These are phyloP conservation scores for Acer campestre DNA, from an alignment of 345 rosid genomes.

Conservation along the genomic window DNA sequence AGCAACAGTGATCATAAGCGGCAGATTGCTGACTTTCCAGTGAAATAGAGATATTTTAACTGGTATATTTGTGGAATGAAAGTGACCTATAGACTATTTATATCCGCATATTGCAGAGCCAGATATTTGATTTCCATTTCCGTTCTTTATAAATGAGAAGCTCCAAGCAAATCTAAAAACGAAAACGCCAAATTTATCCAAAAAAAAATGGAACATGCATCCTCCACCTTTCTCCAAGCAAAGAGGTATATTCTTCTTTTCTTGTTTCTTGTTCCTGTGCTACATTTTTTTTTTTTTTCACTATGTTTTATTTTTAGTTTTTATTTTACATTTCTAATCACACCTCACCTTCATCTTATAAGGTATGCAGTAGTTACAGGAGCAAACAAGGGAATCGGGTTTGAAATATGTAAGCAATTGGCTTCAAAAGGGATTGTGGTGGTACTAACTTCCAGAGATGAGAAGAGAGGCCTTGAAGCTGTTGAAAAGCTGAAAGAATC, in stretches of 20 bases:
- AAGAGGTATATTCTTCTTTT: constrained; percentile 18
- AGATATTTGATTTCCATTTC: too few species aligned
- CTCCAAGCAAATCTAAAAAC: too few species aligned
- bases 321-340: neutral
- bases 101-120: too few species aligned
- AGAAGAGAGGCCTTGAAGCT: constrained; percentile 30
- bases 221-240: constrained; percentile 1
- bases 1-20: too few species aligned
- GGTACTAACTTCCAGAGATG: constrained; percentile 30
- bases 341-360: neutral
- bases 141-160: too few species aligned
- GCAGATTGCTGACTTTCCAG: too few species aligned
- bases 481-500: constrained; percentile 16
- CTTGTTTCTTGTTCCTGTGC: neutral
- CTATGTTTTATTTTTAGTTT: neutral
- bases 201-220: constrained; percentile 19
- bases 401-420: constrained; percentile 32
- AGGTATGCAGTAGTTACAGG: constrained; percentile 47
- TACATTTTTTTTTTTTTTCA: neutral
- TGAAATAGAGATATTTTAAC: too few species aligned
- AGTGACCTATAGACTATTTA: too few species aligned
- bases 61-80: too few species aligned
- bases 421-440: constrained; percentile 26
- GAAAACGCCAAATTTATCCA: too few species aligned
- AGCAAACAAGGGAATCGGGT: constrained; percentile 44